These are phyloP conservation scores for Prunus mume DNA, from an alignment of 306 rosid species.

Conservation along the genomic window DNA sequence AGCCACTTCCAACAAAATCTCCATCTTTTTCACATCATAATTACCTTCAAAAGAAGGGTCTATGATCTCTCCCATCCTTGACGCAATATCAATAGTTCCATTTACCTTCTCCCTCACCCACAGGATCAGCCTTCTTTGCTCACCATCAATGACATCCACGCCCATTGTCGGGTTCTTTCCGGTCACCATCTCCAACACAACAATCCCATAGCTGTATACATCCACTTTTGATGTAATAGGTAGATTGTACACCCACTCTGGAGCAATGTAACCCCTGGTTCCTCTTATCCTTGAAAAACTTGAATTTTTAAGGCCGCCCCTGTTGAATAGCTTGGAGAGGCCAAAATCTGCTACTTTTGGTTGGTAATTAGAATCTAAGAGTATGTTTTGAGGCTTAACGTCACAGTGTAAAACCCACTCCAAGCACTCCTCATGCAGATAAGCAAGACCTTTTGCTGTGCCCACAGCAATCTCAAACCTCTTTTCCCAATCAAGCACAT, in stretches of 20 bases:
- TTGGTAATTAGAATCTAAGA: constrained; percentile 35
- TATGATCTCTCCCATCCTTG: constrained; percentile 41
- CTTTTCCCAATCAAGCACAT: constrained; percentile 37
- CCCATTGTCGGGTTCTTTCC: constrained; percentile 23
- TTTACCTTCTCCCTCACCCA: constrained; percentile 44
- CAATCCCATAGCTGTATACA: constrained; percentile 60
- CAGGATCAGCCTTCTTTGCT: constrained; percentile 17
- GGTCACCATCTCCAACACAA: constrained; percentile 43
- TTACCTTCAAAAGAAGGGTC: constrained; percentile 30
- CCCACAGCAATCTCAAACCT: constrained; percentile 49
- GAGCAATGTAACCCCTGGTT: constrained; percentile 69
- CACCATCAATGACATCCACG: neutral
- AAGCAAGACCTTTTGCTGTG: constrained; percentile 44
- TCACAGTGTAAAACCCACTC: constrained; percentile 71
- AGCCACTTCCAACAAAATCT: constrained; percentile 34
- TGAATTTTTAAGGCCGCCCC: constrained; percentile 19
- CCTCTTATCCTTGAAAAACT: constrained; percentile 49
- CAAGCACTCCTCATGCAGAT: constrained; percentile 59
- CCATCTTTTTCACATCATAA: constrained; percentile 31
- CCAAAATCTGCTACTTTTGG: constrained; percentile 70
- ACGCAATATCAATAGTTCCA: neutral
- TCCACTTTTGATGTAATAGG: constrained; percentile 62
- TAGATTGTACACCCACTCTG: constrained; percentile 58
- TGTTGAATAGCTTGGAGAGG: constrained; percentile 36
- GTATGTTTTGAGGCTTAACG: constrained; percentile 66